Base-by-base conservation (phyloP, 495 filamentous ascomycete genomes). In the Daldinia grandis region DNA sequence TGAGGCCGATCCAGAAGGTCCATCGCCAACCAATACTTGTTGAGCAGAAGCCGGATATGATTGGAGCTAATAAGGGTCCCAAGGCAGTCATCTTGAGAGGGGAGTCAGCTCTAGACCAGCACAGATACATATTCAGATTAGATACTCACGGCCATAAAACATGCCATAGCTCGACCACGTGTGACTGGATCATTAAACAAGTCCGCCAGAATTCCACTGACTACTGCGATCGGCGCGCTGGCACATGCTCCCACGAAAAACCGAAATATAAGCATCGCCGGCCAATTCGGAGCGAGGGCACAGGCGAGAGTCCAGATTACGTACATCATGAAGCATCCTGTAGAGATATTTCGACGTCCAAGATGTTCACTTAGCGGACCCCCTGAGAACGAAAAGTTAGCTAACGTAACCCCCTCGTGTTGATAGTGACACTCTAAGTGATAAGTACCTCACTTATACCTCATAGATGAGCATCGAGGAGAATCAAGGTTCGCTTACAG, bases 151-250 rank as follows among this genome's bases (percentile, higher is more conserved):
- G 85, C 87, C 71, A 82, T 92, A 77, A 92, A 94, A 4, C 87
- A 76, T 1, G 89, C 86, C 87, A 94, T 90, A 4, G 88, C 89
- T 7, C 90, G 83, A 2, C 92, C 92, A 17, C 92, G 82, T 24
- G 78, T 80, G 17, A 84, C 74, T 0, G 88, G 84, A 70, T 89
- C 83, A 21, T 81, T 81, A 68, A 75, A 79, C 6, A 93, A 82
- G 78, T 95, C 92, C 0, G 92, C 91, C 74, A 90, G 91, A 3
- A 93, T 81, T 8, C 92, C 92, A 0, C 90, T 88, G 15, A 91
- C 85, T 7, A 93, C 85, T 4, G 89, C 86, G 57, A 93, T 90
- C 1, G 92, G 90, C 15, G 86, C 86, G 31, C 87, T 87, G 8
- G 88, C 92, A 73, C 82, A 87, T 2, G 88, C 81, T 7, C 92